Percentiles rank a stretch among this genome's conserved stretches.
phyloP scores from a whole-genome alignment of 208 protist species.

The Crithidia sp. region DNA sequence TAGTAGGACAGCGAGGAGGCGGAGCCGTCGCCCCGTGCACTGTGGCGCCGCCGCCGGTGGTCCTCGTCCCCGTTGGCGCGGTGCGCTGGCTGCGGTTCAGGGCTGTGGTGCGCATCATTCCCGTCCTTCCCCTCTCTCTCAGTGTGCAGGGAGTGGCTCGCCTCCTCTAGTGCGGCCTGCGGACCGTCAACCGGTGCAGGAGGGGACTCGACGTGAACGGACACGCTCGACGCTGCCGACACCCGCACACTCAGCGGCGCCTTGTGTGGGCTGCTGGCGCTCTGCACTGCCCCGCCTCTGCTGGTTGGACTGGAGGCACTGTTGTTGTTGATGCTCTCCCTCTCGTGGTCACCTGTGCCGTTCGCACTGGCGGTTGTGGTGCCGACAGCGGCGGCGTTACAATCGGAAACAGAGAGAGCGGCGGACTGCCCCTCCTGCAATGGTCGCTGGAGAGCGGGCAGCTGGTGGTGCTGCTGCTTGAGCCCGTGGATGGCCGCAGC shows the following conservation, averaged over 20 bases:
- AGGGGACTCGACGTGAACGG: not conserved
- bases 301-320: not conserved
- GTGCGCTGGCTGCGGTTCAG: not conserved
- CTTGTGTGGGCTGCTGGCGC: not conserved
- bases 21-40: not conserved
- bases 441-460: too few species aligned
- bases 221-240: conserved; percentile 10
- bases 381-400: too few species aligned
- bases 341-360: too few species aligned
- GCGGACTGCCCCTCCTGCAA: too few species aligned
- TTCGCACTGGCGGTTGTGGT: too few species aligned
- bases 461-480: conserved; percentile 18
- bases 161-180: not conserved
- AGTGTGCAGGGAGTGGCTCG: conserved; percentile 11
- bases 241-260: conserved; percentile 9
- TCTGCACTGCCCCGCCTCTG: not conserved
- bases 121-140: not conserved
- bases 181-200: not conserved
- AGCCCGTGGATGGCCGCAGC: conserved; percentile 38
- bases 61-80: not conserved
- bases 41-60: not conserved
- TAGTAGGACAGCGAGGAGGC: conserved; percentile 18
- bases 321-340: not conserved
- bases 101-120: not conserved
- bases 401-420: too few species aligned